phyloP scores from a whole-genome alignment of 2,329 filamentous ascomycete species.

The Aureobasidium zeae region DNA sequence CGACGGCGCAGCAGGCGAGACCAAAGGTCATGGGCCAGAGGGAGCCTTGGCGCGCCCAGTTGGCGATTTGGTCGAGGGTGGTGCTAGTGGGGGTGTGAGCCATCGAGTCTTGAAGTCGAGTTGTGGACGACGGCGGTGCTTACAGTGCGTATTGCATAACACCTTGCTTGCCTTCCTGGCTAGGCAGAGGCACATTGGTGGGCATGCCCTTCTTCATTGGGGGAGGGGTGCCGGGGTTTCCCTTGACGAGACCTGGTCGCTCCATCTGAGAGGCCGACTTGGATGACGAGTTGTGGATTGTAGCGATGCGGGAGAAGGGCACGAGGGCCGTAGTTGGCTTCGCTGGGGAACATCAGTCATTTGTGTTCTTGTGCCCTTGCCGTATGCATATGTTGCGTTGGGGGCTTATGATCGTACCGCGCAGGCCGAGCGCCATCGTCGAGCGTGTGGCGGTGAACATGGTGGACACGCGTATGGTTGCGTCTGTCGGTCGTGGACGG shows the following conservation, averaged over 20 bases:
- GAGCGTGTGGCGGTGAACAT: slow-evolving; percentile 46
- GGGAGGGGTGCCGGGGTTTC: slow-evolving; percentile 44
- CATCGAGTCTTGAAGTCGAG: neutral
- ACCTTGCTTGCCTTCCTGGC: slow-evolving; percentile 71
- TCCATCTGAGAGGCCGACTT: slow-evolving; percentile 54
- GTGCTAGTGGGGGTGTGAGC: slow-evolving; percentile 45
- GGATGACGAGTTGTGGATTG: slow-evolving; percentile 56
- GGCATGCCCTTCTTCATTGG: slow-evolving; percentile 47
- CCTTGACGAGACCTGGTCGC: slow-evolving; percentile 41
- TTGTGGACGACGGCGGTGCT: too few species aligned
- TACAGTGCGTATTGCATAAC: slow-evolving; percentile 81
- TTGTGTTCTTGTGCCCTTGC: neutral
- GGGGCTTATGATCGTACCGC: too few species aligned
- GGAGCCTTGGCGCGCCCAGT: slow-evolving; percentile 77
- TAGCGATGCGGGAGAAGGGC: slow-evolving; percentile 52
- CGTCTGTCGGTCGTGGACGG: too few species aligned
- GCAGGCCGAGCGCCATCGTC: slow-evolving; percentile 45
- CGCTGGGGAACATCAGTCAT: slow-evolving; percentile 47
- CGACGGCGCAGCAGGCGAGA: slow-evolving; percentile 78
- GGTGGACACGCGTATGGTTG: slow-evolving; percentile 18
- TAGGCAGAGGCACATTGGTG: slow-evolving; percentile 63
- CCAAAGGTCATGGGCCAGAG: slow-evolving; percentile 86
- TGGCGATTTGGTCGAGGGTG: slow-evolving; percentile 67
- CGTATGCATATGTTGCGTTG: neutral
- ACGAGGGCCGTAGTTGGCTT: slow-evolving; percentile 56